A percentile compares a stretch with the other conserved stretches of the same genome.
phyloP scores from a whole-genome alignment of 352 stramenopile genomes.

The Globisporangium paroecandrum region DNA sequence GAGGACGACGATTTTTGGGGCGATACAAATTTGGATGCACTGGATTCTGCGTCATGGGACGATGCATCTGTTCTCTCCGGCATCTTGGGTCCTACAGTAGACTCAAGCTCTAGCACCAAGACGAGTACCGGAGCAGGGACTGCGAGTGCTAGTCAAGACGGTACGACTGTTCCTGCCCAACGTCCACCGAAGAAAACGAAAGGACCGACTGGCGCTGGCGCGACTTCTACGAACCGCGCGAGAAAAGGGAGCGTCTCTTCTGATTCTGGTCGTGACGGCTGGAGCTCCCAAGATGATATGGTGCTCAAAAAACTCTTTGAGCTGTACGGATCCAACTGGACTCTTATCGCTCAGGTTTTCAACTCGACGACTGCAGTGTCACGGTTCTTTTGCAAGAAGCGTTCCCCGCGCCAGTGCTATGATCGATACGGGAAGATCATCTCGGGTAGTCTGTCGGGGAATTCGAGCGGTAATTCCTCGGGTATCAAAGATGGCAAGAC shows the following conservation, averaged over 20 bases:
- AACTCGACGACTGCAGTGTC: conserved; percentile 72
- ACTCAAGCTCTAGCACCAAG: conserved; percentile 25
- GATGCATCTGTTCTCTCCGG: conserved; percentile 66
- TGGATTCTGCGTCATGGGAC: conserved; percentile 83
- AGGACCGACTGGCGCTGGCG: conserved; percentile 21
- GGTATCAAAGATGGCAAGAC: conserved; percentile 43
- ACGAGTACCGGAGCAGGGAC: conserved; percentile 16
- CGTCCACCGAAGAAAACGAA: conserved; percentile 65
- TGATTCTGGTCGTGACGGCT: conserved; percentile 52
- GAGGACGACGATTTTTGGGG: conserved; percentile 85
- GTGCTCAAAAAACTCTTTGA: conserved; percentile 84
- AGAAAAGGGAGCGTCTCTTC: conserved; percentile 62
- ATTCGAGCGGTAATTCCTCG: conserved; percentile 2
- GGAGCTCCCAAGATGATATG: conserved; percentile 72
- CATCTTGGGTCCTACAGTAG: conserved; percentile 43
- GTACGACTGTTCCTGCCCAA: conserved; percentile 18
- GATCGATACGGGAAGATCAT: conserved; percentile 85
- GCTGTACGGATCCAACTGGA: conserved; percentile 86
- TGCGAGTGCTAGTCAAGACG: conserved; percentile 18
- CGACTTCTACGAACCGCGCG: conserved; percentile 20
- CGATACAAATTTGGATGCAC: conserved; percentile 79
- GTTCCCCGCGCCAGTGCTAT: conserved; percentile 81
- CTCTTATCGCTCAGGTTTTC: conserved; percentile 81
- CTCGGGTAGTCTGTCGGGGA: conserved; percentile 37
- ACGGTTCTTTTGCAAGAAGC: conserved; percentile 69